Percentiles rank a stretch among this genome's conserved stretches.
Conservation (phyloP, 108 stramenopile genomes). For the Hondaea fermentalgiana region DNA sequence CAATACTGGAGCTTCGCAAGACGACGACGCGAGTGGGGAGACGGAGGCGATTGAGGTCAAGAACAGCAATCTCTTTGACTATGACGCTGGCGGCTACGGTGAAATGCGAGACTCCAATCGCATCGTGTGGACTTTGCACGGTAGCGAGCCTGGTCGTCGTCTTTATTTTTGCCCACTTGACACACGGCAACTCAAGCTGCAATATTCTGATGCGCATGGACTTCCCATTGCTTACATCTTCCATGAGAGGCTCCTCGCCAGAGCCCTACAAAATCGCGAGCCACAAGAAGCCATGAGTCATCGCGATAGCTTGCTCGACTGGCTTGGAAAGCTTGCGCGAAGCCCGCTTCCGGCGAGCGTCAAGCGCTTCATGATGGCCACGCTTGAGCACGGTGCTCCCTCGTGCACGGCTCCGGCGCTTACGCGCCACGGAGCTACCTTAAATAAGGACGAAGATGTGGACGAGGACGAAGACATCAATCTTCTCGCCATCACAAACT, state of each 20-base stretch:
- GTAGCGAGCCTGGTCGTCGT: neutral
- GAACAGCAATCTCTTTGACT: conserved; percentile 3
- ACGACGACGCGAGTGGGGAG: neutral
- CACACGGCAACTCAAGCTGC: neutral
- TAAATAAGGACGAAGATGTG: neutral
- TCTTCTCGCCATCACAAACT: conserved; percentile 3
- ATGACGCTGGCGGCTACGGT: neutral
- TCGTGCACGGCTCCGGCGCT: conserved; percentile 12
- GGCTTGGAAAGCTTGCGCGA: conserved; percentile 10
- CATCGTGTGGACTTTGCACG: neutral
- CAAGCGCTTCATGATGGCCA: conserved; percentile 1
- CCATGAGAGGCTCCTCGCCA: neutral
- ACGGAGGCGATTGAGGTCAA: neutral
- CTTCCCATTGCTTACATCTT: conserved; percentile 9
- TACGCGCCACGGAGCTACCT: neutral
- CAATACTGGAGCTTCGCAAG: neutral
- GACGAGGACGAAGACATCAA: neutral
- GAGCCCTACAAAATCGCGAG: neutral
- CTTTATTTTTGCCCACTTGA: neutral
- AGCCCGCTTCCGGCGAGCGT: neutral
- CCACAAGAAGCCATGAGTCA: neutral
- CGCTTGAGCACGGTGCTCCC: conserved; percentile 19
- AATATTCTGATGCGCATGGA: conserved; percentile 6
- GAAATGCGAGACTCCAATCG: conserved; percentile 12
- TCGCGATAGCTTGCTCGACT: conserved; percentile 6